Base-by-base conservation (phyloP, 441 rosid species). In the Brassica hybrid region DNA sequence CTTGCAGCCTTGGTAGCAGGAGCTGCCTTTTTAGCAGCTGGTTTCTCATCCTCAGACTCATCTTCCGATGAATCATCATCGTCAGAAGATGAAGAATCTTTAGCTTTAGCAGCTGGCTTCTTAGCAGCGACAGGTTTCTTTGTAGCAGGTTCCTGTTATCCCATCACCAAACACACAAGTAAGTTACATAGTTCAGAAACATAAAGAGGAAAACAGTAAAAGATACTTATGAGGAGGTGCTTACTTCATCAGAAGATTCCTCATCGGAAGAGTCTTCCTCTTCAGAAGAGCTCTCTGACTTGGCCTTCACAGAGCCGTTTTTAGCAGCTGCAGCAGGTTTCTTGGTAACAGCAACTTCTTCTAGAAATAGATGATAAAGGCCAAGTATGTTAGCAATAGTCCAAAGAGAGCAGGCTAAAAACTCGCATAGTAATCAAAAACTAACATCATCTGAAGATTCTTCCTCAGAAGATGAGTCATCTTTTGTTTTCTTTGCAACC, bases 361-460 rank as follows among this genome's bases (percentile, higher is more conserved):
- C 83, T 76, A 63, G 60, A 10, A 36, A 65, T 0, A 36, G 7
- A 32, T 25, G 8, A 6, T 7, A 65, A 65, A 0, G 2, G 7
- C 1, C 0, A 67, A 23, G 3, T 10, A 0, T 19, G 30, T 67
- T 27, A 68, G 38, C 18, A 6, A 13, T 8, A 7, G 1, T 13
- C 5, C 7, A 52, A 12, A 1, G 6, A 30, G 1, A 9, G 5
- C 11, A 58, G 7, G 5, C 5, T 32, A 11, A 6, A 36, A 6
- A 36, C 12, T 6, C 6, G 4, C 11, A 63, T 8, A 62, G 5
- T 0, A 18, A 6, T 0, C 3, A 5, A 14, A 18, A 13, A 25
- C 5, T 6, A 38, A 79, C 83, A 74, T 81, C 84, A 11, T 81
- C 84, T 10, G 84, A 81, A 69, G 84, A 81, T 1, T 76, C 81